Evolutionary conservation across 2,329 filamentous ascomycete species (phyloP).

Genomic region (Cytospora schulzeri): DNA sequence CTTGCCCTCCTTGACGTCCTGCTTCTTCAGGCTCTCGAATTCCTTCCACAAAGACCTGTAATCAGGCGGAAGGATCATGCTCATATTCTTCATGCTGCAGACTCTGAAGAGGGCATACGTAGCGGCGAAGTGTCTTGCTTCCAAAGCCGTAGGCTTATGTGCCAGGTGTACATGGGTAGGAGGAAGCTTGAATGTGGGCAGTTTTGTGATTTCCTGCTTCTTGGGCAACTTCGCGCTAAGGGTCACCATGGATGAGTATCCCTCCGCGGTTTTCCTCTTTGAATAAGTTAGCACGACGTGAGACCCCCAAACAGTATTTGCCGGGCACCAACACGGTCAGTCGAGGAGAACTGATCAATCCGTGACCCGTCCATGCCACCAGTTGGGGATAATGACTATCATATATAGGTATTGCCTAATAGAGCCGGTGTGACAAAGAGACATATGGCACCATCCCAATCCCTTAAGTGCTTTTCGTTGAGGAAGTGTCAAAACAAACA

Average conservation of each 20-base stretch:
- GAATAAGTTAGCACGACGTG: constrained; percentile 1
- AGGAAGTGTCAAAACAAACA: background rate
- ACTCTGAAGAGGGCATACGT: constrained; percentile 90
- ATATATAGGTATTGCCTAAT: background rate
- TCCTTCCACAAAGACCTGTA: constrained; percentile 92
- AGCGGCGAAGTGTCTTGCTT: constrained; percentile 91
- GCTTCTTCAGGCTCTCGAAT: constrained; percentile 79
- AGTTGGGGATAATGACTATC: background rate
- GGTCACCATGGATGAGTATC: constrained; percentile 79
- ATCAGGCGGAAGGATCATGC: constrained; percentile 89
- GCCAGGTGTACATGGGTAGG: constrained; percentile 75
- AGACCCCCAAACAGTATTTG: constrained; percentile 28
- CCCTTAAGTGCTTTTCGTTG: background rate
- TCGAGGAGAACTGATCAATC: background rate
- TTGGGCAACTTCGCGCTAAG: constrained; percentile 76
- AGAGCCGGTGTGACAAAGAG: background rate
- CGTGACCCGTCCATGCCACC: background rate
- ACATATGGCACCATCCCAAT: background rate
- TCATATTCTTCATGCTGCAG: constrained; percentile 93
- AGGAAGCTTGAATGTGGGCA: constrained; percentile 84
- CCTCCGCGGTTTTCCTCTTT: constrained; percentile 67
- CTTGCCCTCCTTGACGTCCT: constrained; percentile 76
- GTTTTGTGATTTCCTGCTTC: constrained; percentile 72
- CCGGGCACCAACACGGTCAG: constrained; percentile 27
- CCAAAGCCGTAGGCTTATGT: constrained; percentile 75